These are phyloP conservation scores for Epichloe typhina DNA, from an alignment of 2,329 filamentous ascomycete species.

Conservation along the genomic window DNA sequence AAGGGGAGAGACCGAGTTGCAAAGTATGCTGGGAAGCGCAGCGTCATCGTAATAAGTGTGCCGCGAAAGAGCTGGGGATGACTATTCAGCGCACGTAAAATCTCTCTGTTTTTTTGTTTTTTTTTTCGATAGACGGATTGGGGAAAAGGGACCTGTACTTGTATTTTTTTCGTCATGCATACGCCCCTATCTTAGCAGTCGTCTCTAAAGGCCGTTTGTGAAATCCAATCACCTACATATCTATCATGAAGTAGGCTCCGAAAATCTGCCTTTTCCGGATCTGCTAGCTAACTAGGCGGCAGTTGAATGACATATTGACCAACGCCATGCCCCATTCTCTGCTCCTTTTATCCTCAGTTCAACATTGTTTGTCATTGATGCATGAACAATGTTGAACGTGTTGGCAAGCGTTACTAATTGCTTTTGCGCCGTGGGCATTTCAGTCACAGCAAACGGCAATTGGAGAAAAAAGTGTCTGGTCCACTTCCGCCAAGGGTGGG, in stretches of 20 bases:
- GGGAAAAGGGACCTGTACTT: constrained; percentile 26
- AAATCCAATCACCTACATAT: not conserved
- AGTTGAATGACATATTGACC: too few relatives aligned
- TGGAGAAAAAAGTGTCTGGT: too few relatives aligned
- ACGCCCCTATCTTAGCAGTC: constrained; percentile 17
- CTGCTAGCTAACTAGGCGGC: too few relatives aligned
- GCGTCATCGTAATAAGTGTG: constrained; percentile 4
- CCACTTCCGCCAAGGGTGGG: not conserved
- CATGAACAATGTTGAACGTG: too few relatives aligned
- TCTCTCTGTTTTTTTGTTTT: constrained; percentile 10
- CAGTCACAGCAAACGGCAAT: too few relatives aligned
- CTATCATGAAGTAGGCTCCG: not conserved
- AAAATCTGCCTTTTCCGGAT: too few relatives aligned
- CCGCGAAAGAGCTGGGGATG: constrained; percentile 9
- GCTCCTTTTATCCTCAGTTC: too few relatives aligned
- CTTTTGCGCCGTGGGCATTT: too few relatives aligned
- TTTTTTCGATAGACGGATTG: constrained; percentile 23
- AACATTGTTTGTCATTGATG: too few relatives aligned
- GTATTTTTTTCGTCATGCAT: constrained; percentile 27
- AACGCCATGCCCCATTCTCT: too few relatives aligned
- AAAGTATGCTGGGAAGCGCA: constrained; percentile 4
- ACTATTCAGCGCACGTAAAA: constrained; percentile 6
- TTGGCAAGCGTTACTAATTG: too few relatives aligned
- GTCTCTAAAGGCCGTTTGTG: constrained; percentile 14
- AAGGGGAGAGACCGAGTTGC: not conserved